A percentile compares a stretch with the other conserved stretches of the same genome.
Conservation (phyloP, 2,329 filamentous ascomycete species). For the Colletotrichum tofieldiae region DNA sequence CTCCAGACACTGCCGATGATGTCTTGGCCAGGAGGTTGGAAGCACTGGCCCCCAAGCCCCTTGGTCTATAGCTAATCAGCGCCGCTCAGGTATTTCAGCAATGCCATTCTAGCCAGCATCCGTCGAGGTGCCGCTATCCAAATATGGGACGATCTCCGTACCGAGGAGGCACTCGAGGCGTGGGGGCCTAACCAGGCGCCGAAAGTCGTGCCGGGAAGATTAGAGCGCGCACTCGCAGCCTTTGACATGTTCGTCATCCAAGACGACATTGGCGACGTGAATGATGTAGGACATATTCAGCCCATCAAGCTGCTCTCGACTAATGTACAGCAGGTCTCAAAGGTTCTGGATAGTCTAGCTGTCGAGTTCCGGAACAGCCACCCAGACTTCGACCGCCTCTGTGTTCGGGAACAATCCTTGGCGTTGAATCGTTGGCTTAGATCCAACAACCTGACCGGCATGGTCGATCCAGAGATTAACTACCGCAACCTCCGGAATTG, state of each 20-base stretch:
- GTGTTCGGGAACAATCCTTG: slow-evolving; percentile 78
- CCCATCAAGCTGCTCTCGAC: slow-evolving; percentile 26
- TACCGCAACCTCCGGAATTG: slow-evolving; percentile 90
- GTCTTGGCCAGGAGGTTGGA: slow-evolving; percentile 79
- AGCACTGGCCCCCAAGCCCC: slow-evolving; percentile 20
- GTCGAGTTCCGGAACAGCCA: slow-evolving; percentile 67
- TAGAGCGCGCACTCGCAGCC: slow-evolving; percentile 84
- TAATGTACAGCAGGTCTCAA: slow-evolving; percentile 65
- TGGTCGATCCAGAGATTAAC: slow-evolving; percentile 73
- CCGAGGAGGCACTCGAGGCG: slow-evolving; percentile 48
- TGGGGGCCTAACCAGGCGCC: slow-evolving; percentile 7
- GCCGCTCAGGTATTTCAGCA: slow-evolving; percentile 78
- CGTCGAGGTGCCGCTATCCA: slow-evolving; percentile 85
- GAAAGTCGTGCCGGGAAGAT: slow-evolving; percentile 45
- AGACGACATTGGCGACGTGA: slow-evolving; percentile 80
- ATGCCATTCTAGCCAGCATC: slow-evolving; percentile 82
- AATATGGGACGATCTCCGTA: slow-evolving; percentile 74
- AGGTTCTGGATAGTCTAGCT: slow-evolving; percentile 77
- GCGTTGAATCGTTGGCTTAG: slow-evolving; percentile 80
- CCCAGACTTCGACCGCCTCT: slow-evolving; percentile 68
- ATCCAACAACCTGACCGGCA: slow-evolving; percentile 77
- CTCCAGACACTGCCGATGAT: slow-evolving; percentile 76
- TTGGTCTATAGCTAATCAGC: slow-evolving; percentile 27
- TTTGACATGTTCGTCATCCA: slow-evolving; percentile 93
- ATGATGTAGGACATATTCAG: slow-evolving; percentile 69